Conservation (phyloP, 768 basidiomycete genomes). For the Rhizopogon roseolus region DNA sequence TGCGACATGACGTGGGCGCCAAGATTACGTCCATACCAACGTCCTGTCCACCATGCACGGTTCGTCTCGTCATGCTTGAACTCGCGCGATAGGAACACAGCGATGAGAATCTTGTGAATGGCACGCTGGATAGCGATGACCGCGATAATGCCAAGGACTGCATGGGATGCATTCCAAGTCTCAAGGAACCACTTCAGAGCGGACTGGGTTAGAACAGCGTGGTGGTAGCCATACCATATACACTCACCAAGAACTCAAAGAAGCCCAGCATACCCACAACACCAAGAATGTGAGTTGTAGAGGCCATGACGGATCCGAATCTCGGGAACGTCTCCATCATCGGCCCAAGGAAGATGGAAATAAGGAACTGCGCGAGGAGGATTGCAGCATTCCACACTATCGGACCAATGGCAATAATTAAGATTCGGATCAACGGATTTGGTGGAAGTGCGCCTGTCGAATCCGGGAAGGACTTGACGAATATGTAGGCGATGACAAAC, state of each 20-base stretch:
- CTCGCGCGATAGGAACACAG: conserved; percentile 92
- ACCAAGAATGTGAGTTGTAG: conserved; percentile 78
- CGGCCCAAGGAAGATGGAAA: conserved; percentile 90
- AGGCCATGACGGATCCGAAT: conserved; percentile 91
- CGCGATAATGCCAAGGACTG: conserved; percentile 88
- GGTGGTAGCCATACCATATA: background rate
- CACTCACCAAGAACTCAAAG: conserved; percentile 90
- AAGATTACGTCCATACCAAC: conserved; percentile 94
- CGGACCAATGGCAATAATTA: conserved; percentile 89
- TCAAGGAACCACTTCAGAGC: conserved; percentile 83
- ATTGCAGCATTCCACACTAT: conserved; percentile 94
- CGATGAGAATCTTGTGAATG: conserved; percentile 89
- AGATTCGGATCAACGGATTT: conserved; percentile 87
- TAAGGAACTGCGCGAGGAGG: conserved; percentile 80
- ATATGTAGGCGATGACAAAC: conserved; percentile 88
- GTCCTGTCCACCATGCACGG: conserved; percentile 97
- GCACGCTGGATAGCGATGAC: conserved; percentile 91
- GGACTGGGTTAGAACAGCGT: conserved; percentile 8
- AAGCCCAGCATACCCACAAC: conserved; percentile 86
- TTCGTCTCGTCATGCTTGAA: conserved; percentile 99
- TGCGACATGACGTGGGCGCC: conserved; percentile 94
- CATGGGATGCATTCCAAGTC: conserved; percentile 86
- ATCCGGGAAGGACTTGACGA: conserved; percentile 83
- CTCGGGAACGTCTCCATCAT: conserved; percentile 82
- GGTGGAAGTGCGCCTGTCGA: conserved; percentile 60